Evolutionary conservation across 2,329 filamentous ascomycete genomes (phyloP).

Genomic region (Calonectria naviculata): DNA sequence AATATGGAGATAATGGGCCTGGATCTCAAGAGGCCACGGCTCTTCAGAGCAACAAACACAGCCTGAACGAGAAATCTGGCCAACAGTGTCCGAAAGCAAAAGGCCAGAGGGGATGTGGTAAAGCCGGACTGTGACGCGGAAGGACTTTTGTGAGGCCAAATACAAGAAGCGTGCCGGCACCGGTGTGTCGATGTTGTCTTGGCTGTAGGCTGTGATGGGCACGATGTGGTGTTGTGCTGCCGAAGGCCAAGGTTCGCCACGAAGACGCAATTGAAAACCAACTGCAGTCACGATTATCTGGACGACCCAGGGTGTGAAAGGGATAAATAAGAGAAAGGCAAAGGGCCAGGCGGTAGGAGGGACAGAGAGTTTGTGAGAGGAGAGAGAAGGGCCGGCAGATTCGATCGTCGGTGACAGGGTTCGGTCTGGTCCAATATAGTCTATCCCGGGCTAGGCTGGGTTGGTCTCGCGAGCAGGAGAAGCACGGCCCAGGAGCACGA

Average conservation of each 20-base stretch:
- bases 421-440: background rate
- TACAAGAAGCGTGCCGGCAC: background rate
- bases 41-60: background rate
- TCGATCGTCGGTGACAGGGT: constrained; percentile 21
- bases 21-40: background rate
- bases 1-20: constrained; percentile 1
- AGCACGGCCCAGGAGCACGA: constrained; percentile 2
- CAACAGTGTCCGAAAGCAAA: background rate
- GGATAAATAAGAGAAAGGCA: background rate
- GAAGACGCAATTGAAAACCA: constrained; percentile 5
- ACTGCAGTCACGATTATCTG: constrained; percentile 8
- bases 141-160: background rate
- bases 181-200: background rate
- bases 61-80: background rate
- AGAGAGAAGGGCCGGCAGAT: background rate
- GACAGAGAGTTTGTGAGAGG: background rate
- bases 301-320: background rate
- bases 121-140: background rate
- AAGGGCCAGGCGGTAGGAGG: background rate
- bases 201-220: background rate
- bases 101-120: background rate
- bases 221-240: background rate
- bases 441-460: background rate
- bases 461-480: constrained; percentile 9
- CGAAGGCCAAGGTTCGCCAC: background rate